phyloP scores from a whole-genome alignment of 352 stramenopile species.

The Thraustotheca clavata region DNA sequence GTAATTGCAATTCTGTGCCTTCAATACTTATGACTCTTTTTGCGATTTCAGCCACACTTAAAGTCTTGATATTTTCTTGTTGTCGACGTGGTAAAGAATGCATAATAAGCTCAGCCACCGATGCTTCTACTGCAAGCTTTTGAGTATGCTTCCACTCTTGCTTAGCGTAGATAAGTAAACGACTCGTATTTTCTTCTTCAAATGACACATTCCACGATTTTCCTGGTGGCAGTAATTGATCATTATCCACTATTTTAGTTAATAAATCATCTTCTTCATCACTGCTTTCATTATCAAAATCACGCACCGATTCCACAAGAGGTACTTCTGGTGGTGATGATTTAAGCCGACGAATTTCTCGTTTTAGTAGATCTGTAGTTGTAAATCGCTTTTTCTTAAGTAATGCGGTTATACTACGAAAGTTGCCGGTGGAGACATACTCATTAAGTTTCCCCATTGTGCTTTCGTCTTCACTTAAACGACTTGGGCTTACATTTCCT shows the following conservation, averaged over 20 bases:
- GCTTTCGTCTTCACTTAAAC: conserved; percentile 1
- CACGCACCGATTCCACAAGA: background rate
- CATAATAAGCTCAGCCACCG: conserved; percentile 15
- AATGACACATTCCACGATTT: conserved; percentile 17
- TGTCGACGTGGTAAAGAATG: background rate
- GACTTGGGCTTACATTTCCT: background rate
- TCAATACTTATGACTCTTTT: background rate
- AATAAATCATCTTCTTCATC: background rate
- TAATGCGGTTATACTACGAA: conserved; percentile 8
- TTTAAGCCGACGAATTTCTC: conserved; percentile 16
- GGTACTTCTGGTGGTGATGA: conserved; percentile 3
- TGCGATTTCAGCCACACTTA: background rate
- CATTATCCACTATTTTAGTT: background rate
- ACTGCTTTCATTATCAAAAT: background rate
- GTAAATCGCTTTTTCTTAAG: conserved; percentile 13
- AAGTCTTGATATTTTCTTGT: background rate
- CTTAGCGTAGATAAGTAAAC: conserved; percentile 15
- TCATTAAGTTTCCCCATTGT: background rate
- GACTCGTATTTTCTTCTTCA: conserved; percentile 18
- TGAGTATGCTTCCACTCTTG: conserved; percentile 20
- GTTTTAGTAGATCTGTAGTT: conserved; percentile 1
- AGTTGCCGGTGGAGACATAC: background rate
- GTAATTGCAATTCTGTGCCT: background rate
- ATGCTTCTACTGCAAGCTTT: conserved; percentile 13
- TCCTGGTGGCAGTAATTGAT: background rate